Evolutionary conservation across 495 filamentous ascomycete species (phyloP).

Genomic region (Penicillium atrosanguineum): DNA sequence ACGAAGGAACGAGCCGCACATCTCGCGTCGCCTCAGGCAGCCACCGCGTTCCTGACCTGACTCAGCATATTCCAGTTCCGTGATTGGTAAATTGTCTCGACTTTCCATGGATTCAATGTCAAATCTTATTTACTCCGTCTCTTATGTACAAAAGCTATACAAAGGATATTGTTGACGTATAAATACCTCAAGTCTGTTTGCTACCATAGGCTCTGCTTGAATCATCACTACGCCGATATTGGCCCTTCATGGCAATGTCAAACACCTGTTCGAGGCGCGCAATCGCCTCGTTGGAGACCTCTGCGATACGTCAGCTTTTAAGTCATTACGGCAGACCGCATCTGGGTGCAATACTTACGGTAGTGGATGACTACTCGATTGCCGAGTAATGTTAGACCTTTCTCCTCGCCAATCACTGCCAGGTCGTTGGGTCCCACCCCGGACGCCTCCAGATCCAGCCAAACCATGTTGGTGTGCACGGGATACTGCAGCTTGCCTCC

Average conservation of each 20-base stretch:
- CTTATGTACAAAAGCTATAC: neutral
- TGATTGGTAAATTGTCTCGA: slow-evolving; percentile 17
- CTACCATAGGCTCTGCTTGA: slow-evolving; percentile 40
- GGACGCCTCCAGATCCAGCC: slow-evolving; percentile 69
- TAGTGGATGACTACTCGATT: slow-evolving; percentile 45
- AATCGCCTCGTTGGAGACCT: slow-evolving; percentile 46
- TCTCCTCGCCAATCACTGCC: slow-evolving; percentile 34
- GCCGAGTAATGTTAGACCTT: slow-evolving; percentile 40
- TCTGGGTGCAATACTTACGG: slow-evolving; percentile 32
- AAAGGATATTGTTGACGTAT: neutral
- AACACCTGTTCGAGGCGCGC: slow-evolving; percentile 41
- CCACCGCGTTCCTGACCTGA: slow-evolving; percentile 14
- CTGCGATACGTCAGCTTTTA: slow-evolving; percentile 33
- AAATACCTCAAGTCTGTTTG: neutral
- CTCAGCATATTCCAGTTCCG: slow-evolving; percentile 3
- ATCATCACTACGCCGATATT: slow-evolving; percentile 36
- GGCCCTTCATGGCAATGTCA: slow-evolving; percentile 36
- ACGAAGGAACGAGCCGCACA: slow-evolving; percentile 19
- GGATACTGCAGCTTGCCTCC: slow-evolving; percentile 45
- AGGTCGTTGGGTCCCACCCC: slow-evolving; percentile 44
- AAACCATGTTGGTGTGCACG: slow-evolving; percentile 89
- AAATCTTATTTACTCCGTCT: slow-evolving; percentile 5
- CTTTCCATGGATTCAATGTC: slow-evolving; percentile 4
- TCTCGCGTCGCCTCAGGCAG: slow-evolving; percentile 27
- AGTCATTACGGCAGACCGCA: neutral